Evolutionary conservation across 129 eudicot genomes (phyloP).

Genomic region (Centrapalus pauciflorus): DNA sequence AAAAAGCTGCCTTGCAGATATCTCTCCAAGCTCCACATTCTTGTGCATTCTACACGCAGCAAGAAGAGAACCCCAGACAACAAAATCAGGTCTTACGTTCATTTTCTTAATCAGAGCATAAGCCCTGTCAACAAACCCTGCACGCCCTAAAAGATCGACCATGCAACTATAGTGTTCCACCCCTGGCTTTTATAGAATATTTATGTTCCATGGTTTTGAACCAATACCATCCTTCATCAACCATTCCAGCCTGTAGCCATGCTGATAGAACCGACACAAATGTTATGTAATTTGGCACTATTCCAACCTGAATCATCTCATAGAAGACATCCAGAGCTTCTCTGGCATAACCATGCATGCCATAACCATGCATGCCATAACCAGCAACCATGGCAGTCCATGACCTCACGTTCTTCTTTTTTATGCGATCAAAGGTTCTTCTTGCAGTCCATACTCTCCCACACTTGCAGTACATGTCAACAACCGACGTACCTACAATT

Average conservation of each 20-base stretch:
- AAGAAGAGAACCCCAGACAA: conserved; percentile 56
- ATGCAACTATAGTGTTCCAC: conserved; percentile 61
- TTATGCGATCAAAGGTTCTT: conserved; percentile 36
- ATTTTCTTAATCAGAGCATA: conserved; percentile 41
- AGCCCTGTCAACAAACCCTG: conserved; percentile 36
- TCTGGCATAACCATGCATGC: conserved; percentile 52
- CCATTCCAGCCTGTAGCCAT: conserved; percentile 57
- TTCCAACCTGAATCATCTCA: conserved; percentile 34
- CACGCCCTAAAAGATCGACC: conserved; percentile 59
- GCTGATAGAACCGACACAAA: conserved; percentile 52
- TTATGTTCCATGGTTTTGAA: conserved; percentile 40
- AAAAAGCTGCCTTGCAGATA: conserved; percentile 45
- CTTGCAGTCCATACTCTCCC: conserved; percentile 45
- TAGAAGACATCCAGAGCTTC: conserved; percentile 48
- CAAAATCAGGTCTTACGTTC: conserved; percentile 50
- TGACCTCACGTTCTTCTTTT: conserved; percentile 37
- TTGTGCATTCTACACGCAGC: conserved; percentile 53
- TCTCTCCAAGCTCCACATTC: conserved; percentile 53
- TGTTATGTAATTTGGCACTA: conserved; percentile 49
- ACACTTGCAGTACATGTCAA: conserved; percentile 59
- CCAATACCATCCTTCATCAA: conserved; percentile 52
- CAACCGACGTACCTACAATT: conserved; percentile 44
- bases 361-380: too few relatives aligned
- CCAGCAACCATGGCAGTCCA: conserved; percentile 64
- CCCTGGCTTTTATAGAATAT: conserved; percentile 35